Evolutionary conservation across 768 basidiomycete genomes (phyloP).

Genomic region (Dictyophora rubrovolvata): DNA sequence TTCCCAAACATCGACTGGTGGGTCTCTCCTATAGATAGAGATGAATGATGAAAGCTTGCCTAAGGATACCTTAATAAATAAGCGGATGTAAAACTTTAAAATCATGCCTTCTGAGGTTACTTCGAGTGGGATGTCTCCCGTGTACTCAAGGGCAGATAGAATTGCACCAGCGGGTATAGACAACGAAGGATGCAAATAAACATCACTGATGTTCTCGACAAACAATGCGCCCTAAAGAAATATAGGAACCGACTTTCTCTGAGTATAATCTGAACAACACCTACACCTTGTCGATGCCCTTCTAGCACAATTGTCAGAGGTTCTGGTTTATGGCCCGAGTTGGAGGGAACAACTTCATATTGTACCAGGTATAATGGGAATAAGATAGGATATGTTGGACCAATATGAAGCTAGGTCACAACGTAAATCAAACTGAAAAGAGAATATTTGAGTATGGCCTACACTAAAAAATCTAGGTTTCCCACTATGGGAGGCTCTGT

Average conservation of each 20-base stretch:
- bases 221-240: neutral
- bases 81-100: too few species aligned
- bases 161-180: neutral
- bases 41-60: neutral
- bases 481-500: conserved; percentile 23
- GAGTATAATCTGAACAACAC: neutral
- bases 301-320: neutral
- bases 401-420: conserved; percentile 25
- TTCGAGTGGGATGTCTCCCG: neutral
- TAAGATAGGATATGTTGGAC: conserved; percentile 49
- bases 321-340: neutral
- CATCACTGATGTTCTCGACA: neutral
- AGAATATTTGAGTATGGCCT: conserved; percentile 19
- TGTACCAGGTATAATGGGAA: conserved; percentile 53
- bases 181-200: neutral
- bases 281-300: neutral
- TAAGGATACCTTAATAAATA: too few species aligned
- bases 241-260: neutral
- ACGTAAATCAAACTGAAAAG: neutral
- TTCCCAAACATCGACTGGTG: neutral
- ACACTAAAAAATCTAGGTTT: neutral
- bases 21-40: neutral
- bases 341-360: conserved; percentile 27
- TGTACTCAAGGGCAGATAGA: neutral
- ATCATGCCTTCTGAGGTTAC: neutral